A percentile compares a stretch with the other conserved stretches of the same genome.
Conservation (phyloP, 148 eudicot genomes). For the Linanthus parryae region DNA sequence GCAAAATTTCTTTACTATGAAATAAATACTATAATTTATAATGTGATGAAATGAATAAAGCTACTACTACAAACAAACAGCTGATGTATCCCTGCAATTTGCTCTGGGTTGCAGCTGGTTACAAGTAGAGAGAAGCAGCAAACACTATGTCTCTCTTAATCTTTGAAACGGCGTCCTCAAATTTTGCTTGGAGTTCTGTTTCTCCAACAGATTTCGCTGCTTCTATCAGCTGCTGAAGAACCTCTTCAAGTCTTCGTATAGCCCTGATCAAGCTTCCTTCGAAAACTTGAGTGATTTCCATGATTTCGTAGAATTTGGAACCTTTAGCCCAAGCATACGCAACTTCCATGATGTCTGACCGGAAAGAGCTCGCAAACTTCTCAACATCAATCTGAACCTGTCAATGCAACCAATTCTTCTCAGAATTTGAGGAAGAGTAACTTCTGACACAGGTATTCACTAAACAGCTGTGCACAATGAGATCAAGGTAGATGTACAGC, state of each 20-base stretch:
- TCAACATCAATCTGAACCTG: constrained; percentile 93
- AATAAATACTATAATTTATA: too few relatives aligned
- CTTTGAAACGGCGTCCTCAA: constrained; percentile 83
- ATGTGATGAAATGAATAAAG: too few relatives aligned
- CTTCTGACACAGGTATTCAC: too few relatives aligned
- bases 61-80: too few relatives aligned
- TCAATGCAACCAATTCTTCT: too few relatives aligned
- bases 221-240: constrained; percentile 85
- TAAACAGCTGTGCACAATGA: too few relatives aligned
- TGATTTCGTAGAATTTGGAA: constrained; percentile 82
- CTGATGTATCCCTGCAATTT: too few relatives aligned
- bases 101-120: too few relatives aligned
- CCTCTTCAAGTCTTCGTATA: constrained; percentile 93
- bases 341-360: constrained; percentile 93
- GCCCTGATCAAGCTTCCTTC: constrained; percentile 95
- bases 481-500: too few relatives aligned
- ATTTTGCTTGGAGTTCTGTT: constrained; percentile 72
- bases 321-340: constrained; percentile 94
- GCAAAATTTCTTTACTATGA: too few relatives aligned
- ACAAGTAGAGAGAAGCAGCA: constrained; percentile 91
- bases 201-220: constrained; percentile 95
- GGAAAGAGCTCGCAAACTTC: constrained; percentile 77
- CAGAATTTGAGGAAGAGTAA: too few relatives aligned
- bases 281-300: constrained; percentile 88
- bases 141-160: constrained; percentile 96